Conservation (phyloP, 2,329 filamentous ascomycete genomes). For the Penicillium concentricum region DNA sequence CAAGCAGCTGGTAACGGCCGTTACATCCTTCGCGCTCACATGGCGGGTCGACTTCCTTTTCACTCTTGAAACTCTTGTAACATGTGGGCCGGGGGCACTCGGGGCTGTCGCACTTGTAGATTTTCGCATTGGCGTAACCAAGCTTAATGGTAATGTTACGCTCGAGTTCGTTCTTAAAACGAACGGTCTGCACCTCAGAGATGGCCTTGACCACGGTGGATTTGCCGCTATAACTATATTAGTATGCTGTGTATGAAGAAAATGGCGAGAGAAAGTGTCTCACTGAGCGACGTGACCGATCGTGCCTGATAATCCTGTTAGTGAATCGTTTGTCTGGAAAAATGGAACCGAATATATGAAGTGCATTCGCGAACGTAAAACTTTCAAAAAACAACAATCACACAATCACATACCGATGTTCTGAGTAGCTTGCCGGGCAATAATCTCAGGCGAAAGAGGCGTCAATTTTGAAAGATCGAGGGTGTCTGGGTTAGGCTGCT, state of each 20-base stretch:
- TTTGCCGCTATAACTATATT: conserved; percentile 62
- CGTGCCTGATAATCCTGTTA: conserved; percentile 38
- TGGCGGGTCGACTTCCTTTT: conserved; percentile 95
- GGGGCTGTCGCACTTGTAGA: conserved; percentile 95
- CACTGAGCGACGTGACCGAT: conserved; percentile 93
- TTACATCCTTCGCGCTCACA: conserved; percentile 91
- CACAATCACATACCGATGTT: conserved; percentile 71
- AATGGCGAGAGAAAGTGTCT: background rate
- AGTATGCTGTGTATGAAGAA: background rate
- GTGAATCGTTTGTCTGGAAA: background rate
- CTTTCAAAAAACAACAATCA: background rate
- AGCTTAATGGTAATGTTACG: conserved; percentile 99
- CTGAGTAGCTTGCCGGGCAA: conserved; percentile 95
- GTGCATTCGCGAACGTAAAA: background rate
- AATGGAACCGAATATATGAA: background rate
- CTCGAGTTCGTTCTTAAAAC: conserved; percentile 99
- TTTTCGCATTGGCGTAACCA: conserved; percentile 98
- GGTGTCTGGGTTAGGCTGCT: conserved; percentile 88
- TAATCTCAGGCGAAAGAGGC: conserved; percentile 92
- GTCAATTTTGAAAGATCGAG: conserved; percentile 78
- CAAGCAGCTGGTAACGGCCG: conserved; percentile 84
- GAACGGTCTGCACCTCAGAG: conserved; percentile 95
- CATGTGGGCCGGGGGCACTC: conserved; percentile 92
- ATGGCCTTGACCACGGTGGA: conserved; percentile 99
- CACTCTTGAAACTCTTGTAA: conserved; percentile 96